Conservation (phyloP, 2,329 filamentous ascomycete species). For the Tolypocladium guangdongense region DNA sequence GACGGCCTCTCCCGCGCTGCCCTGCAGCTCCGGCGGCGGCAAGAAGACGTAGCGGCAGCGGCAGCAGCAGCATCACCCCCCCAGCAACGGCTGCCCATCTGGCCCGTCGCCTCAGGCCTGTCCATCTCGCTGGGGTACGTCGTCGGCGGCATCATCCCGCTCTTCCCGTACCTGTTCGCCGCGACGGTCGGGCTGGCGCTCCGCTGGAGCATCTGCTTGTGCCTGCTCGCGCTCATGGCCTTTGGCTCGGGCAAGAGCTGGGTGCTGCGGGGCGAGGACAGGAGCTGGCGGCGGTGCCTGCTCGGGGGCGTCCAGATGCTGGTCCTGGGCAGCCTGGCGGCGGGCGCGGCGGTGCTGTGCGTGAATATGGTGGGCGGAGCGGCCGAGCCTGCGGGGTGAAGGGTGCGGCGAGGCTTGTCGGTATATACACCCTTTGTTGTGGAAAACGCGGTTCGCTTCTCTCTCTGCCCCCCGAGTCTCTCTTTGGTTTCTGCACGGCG, state of each 20-base stretch:
- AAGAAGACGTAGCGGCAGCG: not conserved
- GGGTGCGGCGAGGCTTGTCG: no score
- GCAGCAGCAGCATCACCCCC: constrained; percentile 1
- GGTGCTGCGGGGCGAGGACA: constrained; percentile 14
- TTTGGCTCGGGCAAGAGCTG: constrained; percentile 48
- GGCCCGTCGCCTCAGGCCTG: constrained; percentile 38
- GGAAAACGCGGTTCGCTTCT: not conserved
- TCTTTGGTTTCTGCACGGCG: not conserved
- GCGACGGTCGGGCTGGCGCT: constrained; percentile 28
- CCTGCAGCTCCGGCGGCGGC: constrained; percentile 7
- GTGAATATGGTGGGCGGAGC: constrained; percentile 14
- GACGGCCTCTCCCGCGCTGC: constrained; percentile 17
- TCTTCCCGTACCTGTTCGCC: constrained; percentile 51
- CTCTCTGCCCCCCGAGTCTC: not conserved
- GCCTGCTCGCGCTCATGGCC: constrained; percentile 40
- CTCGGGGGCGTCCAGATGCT: constrained; percentile 23
- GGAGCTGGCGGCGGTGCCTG: constrained; percentile 10
- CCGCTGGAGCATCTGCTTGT: constrained; percentile 41
- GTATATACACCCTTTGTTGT: not conserved
- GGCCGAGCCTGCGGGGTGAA: not conserved
- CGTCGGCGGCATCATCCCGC: constrained; percentile 49
- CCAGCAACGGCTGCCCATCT: constrained; percentile 10
- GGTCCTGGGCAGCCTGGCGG: constrained; percentile 21
- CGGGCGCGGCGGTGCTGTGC: constrained; percentile 17
- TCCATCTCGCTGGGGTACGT: constrained; percentile 53